phyloP scores from a whole-genome alignment of 371 early-diverging fungal genomes.

The Mucor mucedo region DNA sequence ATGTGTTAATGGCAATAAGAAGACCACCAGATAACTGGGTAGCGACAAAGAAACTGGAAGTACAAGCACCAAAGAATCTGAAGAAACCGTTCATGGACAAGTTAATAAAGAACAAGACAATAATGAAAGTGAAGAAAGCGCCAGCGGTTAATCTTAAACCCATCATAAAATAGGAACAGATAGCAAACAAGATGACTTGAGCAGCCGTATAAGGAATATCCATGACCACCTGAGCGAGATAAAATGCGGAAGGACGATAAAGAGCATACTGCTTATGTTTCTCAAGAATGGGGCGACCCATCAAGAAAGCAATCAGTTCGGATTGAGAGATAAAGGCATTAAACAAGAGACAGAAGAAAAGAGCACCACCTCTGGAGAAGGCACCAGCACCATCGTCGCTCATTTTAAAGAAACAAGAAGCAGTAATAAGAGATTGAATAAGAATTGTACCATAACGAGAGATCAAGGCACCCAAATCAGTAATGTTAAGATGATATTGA shows the following conservation, averaged over 20 bases:
- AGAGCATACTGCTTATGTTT: conserved; percentile 73
- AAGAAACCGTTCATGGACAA: conserved; percentile 68
- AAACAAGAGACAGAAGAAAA: conserved; percentile 67
- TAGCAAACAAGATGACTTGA: conserved; percentile 43
- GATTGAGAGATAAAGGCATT: conserved; percentile 64
- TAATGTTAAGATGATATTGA: conserved; percentile 63
- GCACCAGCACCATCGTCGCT: conserved; percentile 59
- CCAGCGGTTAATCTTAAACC: conserved; percentile 58
- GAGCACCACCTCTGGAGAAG: conserved; percentile 77
- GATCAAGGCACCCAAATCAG: conserved; percentile 54
- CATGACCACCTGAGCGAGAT: conserved; percentile 61
- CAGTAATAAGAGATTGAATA: conserved; percentile 72
- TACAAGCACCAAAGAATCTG: conserved; percentile 61
- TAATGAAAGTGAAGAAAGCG: conserved; percentile 58
- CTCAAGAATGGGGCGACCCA: conserved; percentile 67
- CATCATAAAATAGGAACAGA: conserved; percentile 64
- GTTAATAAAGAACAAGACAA: conserved; percentile 52
- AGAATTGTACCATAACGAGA: conserved; percentile 68
- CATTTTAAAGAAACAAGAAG: conserved; percentile 70
- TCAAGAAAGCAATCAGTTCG: conserved; percentile 60
- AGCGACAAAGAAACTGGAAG: conserved; percentile 61
- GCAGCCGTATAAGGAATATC: conserved; percentile 50
- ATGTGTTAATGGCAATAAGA: conserved; percentile 59
- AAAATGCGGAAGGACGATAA: conserved; percentile 69
- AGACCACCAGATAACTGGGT: conserved; percentile 58